Base-by-base conservation (phyloP, 805 yeast genomes). In the Citeromyces matritensis region DNA sequence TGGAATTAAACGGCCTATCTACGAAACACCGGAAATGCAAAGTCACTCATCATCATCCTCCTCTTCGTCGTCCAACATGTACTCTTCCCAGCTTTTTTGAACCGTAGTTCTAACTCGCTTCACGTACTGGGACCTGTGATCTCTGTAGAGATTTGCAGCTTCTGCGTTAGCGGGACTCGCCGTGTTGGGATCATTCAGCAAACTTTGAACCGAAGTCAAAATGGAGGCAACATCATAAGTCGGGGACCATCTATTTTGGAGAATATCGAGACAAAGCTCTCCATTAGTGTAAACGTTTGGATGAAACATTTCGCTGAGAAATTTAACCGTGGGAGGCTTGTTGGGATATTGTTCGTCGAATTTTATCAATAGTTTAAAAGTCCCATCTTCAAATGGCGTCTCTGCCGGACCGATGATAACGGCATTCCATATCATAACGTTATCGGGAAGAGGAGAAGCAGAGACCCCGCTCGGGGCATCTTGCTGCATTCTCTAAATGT, bases 391-490 rank as follows among this genome's bases (percentile, higher is more conserved):
- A 49, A 84, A 91, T 3, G 98, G 97, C 1, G 98, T 91, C 40
- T 85, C 96, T 15, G 88, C 76, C 2, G 98, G 98, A 0, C 98
- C 98, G 35, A 91, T 86, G 39, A 91, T 91, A 36, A 91, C 94
- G 0, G 96, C 98, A 53, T 91, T 91, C 86, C 98, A 91, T 24
- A 82, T 70, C 95, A 91, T 85, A 32, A 91, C 96, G 47, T 91
- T 91, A 50, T 91, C 97, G 4, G 97, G 85, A 32, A 88, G 67
- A 4, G 98, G 98, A 4, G 95, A 82, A 1, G 98, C 98, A 5
- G 95, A 82, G 8, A 91, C 94, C 10, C 98, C 98, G 23, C 94
- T 91, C 15, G 98, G 95, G 9, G 97, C 91, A 55, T 91, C 98
- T 60, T 80, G 91, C 55, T 91, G 95, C 78, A 91, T 86, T 44